These are phyloP conservation scores for Alternaria ventricosa DNA, from an alignment of 2,329 filamentous ascomycete species.

Conservation along the genomic window DNA sequence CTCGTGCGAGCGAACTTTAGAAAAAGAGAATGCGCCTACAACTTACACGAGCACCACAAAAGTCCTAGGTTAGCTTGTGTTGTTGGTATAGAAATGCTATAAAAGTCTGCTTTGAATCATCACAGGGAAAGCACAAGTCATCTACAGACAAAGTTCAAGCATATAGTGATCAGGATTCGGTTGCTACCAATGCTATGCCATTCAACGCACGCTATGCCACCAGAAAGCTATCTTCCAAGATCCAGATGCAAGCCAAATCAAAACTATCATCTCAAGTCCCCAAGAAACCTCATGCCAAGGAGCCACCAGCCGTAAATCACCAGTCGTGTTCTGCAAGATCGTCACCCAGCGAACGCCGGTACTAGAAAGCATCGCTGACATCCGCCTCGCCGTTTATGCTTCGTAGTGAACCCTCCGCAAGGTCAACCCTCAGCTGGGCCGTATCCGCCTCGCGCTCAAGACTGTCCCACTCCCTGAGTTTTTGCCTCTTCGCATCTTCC, in stretches of 20 bases:
- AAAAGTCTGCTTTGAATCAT: neutral
- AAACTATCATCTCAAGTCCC: constrained; percentile 6
- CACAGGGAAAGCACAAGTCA: neutral
- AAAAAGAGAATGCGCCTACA: neutral
- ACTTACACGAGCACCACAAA: neutral
- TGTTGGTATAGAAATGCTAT: neutral
- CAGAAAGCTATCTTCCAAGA: constrained; percentile 12
- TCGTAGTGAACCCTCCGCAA: constrained; percentile 56
- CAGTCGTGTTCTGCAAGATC: neutral
- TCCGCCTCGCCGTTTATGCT: constrained; percentile 50
- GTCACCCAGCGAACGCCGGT: neutral
- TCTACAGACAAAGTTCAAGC: neutral
- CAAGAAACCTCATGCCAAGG: neutral
- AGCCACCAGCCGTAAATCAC: neutral
- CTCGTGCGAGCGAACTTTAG: neutral
- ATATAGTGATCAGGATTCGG: neutral
- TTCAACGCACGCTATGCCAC: constrained; percentile 19
- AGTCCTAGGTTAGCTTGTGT: neutral
- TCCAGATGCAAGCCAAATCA: neutral
- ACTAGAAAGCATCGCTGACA: constrained; percentile 48
- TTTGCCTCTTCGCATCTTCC: constrained; percentile 52
- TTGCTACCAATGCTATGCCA: constrained; percentile 3
- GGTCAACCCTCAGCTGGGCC: constrained; percentile 53
- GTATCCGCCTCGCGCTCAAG: constrained; percentile 53
- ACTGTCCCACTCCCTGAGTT: constrained; percentile 55